Percentiles rank a stretch among this genome's conserved stretches.
phyloP scores from a whole-genome alignment of 345 rosid genomes.

The Citrus unshiu region DNA sequence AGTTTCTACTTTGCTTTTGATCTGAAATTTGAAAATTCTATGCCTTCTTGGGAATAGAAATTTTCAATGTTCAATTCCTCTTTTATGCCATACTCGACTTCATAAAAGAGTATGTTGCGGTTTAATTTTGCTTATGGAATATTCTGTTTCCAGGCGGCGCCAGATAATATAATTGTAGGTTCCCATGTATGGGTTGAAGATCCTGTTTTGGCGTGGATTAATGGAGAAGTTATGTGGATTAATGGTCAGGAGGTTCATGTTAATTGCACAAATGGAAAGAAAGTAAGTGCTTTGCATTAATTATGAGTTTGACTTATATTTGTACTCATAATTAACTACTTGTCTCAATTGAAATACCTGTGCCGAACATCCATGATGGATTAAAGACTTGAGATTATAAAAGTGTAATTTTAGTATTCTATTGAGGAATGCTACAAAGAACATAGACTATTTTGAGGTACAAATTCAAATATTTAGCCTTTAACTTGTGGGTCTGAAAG shows the following conservation, averaged over 20 bases:
- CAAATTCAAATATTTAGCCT: background rate
- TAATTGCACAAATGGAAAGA: constrained; percentile 48
- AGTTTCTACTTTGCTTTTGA: background rate
- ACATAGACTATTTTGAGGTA: background rate
- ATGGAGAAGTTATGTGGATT: constrained; percentile 62
- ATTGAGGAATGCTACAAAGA: background rate
- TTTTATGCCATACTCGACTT: background rate
- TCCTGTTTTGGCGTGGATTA: constrained; percentile 66
- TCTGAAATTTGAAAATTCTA: background rate
- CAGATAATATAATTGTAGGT: constrained; percentile 62
- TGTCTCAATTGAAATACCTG: background rate
- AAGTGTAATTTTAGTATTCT: background rate
- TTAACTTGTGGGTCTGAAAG: background rate
- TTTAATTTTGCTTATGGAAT: constrained; percentile 13
- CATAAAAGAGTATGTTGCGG: background rate
- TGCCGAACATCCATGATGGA: background rate
- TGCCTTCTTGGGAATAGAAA: background rate
- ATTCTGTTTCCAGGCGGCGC: constrained; percentile 52
- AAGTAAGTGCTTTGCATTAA: constrained; percentile 33
- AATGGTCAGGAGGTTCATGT: constrained; percentile 48
- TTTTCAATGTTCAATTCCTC: background rate
- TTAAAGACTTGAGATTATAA: background rate
- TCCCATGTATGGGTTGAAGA: constrained; percentile 91
- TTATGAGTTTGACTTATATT: background rate
- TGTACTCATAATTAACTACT: background rate